Conservation (phyloP, 139 green algal genomes). For the Dunaliella sp. region DNA sequence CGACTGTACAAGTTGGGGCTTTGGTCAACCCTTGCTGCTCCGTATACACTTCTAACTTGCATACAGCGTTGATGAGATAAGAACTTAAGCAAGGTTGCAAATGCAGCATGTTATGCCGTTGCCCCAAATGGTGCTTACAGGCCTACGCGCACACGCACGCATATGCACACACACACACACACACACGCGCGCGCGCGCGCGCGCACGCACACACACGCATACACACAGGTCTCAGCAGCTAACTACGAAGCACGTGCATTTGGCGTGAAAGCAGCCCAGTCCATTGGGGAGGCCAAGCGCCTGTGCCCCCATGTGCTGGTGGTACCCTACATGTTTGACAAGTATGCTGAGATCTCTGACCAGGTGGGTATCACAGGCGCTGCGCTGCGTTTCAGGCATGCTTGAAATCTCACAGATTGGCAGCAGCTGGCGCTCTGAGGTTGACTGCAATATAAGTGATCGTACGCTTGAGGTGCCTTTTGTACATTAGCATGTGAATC, state of each 20-base stretch:
- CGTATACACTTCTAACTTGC: not conserved
- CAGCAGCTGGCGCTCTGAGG: not conserved
- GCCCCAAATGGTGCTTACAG: too few relatives aligned
- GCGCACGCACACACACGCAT: too few relatives aligned
- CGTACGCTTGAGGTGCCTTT: not conserved
- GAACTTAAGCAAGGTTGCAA: too few relatives aligned
- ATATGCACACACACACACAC: too few relatives aligned
- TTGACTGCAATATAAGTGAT: not conserved
- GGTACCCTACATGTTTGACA: conserved; percentile 94
- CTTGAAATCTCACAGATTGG: too few relatives aligned
- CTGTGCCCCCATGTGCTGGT: conserved; percentile 88
- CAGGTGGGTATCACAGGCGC: too few relatives aligned
- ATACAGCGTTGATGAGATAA: too few relatives aligned
- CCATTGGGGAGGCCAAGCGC: conserved; percentile 78
- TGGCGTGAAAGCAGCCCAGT: conserved; percentile 75
- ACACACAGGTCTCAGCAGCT: conserved; percentile 59
- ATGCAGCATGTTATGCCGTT: too few relatives aligned
- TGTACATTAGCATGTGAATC: not conserved
- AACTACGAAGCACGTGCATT: conserved; percentile 86
- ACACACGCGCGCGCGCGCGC: too few relatives aligned
- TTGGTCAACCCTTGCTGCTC: not conserved
- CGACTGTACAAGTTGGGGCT: not conserved
- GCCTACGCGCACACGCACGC: too few relatives aligned
- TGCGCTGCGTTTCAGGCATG: too few relatives aligned
- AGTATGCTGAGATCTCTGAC: conserved; percentile 83